phyloP scores from a whole-genome alignment of 768 basidiomycete species.

The Suillus brevipes region DNA sequence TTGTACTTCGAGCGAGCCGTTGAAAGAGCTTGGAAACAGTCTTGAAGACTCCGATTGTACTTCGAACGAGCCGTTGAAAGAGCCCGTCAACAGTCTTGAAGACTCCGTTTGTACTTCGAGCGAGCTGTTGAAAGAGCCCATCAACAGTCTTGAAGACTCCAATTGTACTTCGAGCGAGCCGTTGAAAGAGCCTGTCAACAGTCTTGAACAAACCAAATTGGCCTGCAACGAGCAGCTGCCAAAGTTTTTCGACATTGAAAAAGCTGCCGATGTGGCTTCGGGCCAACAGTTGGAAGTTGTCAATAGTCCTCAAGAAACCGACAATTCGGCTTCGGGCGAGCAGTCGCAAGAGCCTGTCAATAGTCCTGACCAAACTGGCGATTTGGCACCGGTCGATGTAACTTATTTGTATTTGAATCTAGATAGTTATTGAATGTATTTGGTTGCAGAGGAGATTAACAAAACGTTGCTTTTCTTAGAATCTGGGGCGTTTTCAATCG shows the following conservation, averaged over 20 bases:
- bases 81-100: neutral
- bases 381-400: neutral
- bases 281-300: no score
- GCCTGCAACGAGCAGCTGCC: no score
- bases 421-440: neutral
- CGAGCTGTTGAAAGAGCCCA: neutral
- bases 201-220: no score
- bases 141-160: neutral
- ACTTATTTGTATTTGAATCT: no score
- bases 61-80: neutral
- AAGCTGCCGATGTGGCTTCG: no score
- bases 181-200: neutral
- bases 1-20: no score
- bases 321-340: neutral
- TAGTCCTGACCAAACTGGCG: neutral
- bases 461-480: accelerated
- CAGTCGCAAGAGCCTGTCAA: neutral
- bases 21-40: no score
- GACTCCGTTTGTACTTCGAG: no score
- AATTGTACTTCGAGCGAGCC: neutral
- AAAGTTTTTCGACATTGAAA: no score
- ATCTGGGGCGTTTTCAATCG: neutral
- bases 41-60: no score
- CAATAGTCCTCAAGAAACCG: no score
- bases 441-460: neutral